Conservation (phyloP, 495 filamentous ascomycete species). For the Sordaria brevicollis region DNA sequence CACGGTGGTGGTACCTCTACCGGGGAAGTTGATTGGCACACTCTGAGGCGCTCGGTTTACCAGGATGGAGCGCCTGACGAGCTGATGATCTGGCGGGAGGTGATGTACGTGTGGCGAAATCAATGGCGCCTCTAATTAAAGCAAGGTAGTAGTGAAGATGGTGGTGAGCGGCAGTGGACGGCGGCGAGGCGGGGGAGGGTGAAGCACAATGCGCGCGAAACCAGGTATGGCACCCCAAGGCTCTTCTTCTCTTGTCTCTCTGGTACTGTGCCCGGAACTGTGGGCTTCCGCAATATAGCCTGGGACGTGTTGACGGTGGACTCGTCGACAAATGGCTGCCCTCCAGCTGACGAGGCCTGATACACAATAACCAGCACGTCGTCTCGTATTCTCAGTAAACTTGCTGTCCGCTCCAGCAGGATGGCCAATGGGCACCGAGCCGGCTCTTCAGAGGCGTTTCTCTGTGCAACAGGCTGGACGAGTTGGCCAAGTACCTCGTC, state of each 20-base stretch:
- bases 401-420: slow-evolving; percentile 7
- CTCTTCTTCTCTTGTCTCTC: neutral
- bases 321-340: slow-evolving; percentile 2
- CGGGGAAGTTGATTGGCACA: slow-evolving; percentile 18
- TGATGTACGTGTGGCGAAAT: slow-evolving; percentile 14
- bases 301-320: slow-evolving; percentile 14
- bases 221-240: slow-evolving; percentile 13
- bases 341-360: slow-evolving; percentile 23
- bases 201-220: slow-evolving; percentile 5
- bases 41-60: slow-evolving; percentile 10
- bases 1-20: slow-evolving; percentile 19
- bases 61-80: slow-evolving; percentile 6
- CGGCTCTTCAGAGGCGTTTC: slow-evolving; percentile 30
- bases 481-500: slow-evolving; percentile 19
- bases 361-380: slow-evolving; percentile 21
- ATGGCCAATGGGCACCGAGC: slow-evolving; percentile 34
- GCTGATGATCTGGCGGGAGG: slow-evolving; percentile 8
- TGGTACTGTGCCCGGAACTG: slow-evolving; percentile 5
- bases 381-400: slow-evolving; percentile 24
- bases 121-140: slow-evolving; percentile 14
- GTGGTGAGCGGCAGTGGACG: slow-evolving; percentile 11
- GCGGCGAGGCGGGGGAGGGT: slow-evolving; percentile 2
- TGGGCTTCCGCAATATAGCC: slow-evolving; percentile 22
- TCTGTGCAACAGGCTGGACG: slow-evolving; percentile 32
- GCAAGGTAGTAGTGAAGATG: neutral